Percentiles rank a stretch among this genome's conserved stretches.
phyloP scores from a whole-genome alignment of 2,329 filamentous ascomycete genomes.

The Myriangium duriaei region DNA sequence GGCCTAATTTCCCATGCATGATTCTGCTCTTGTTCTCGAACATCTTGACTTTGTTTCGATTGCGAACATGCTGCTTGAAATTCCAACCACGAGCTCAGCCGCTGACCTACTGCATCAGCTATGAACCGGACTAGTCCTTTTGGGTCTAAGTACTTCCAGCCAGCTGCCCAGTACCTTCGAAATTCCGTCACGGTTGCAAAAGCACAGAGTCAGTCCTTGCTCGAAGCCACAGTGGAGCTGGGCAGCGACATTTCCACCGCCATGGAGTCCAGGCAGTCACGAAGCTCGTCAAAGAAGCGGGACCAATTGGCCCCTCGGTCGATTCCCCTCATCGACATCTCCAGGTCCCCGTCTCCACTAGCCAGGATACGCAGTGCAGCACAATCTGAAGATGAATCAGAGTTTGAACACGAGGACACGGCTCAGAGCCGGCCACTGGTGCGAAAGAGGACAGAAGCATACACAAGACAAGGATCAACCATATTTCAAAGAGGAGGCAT shows the following conservation, averaged over 20 bases:
- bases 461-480: constrained; percentile 17
- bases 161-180: constrained; percentile 26
- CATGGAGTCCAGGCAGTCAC: constrained; percentile 5
- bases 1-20: too few species aligned
- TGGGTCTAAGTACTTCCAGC: constrained; percentile 23
- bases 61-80: too few species aligned
- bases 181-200: constrained; percentile 6
- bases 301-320: constrained; percentile 16
- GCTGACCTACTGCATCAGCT: too few species aligned
- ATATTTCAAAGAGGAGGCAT: constrained; percentile 29
- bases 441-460: constrained; percentile 23
- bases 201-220: constrained; percentile 25
- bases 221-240: constrained; percentile 22
- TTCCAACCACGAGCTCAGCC: too few species aligned
- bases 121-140: constrained; percentile 18
- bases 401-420: constrained; percentile 23
- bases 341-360: constrained; percentile 33
- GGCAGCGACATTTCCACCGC: not conserved
- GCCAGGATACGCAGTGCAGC: constrained; percentile 29
- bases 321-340: constrained; percentile 35
- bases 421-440: constrained; percentile 28
- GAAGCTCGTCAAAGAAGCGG: constrained; percentile 21
- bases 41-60: too few species aligned
- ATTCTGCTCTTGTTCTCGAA: too few species aligned
- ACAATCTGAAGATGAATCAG: constrained; percentile 37